Conservation (phyloP, 2,329 filamentous ascomycete species). For the Colletotrichum orchidophilum region DNA sequence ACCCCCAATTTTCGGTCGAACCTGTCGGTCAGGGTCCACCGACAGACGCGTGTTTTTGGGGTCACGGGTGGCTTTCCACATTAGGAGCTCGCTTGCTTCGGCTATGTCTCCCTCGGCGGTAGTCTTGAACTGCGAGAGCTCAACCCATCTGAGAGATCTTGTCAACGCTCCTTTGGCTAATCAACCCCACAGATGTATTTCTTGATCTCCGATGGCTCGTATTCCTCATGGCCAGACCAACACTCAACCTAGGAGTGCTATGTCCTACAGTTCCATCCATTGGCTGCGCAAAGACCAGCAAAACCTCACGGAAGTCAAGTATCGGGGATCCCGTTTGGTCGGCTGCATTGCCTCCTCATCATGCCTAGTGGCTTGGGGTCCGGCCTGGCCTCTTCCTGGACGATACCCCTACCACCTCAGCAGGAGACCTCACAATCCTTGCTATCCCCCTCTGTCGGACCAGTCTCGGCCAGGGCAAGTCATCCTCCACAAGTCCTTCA, state of each 20-base stretch:
- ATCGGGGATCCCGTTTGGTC: not conserved
- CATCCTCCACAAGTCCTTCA: constrained; percentile 10
- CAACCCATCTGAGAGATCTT: not conserved
- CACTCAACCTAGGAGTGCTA: too few species aligned
- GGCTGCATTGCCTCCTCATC: constrained; percentile 9
- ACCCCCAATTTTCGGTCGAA: not conserved
- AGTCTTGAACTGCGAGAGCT: not conserved
- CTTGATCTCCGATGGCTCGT: not conserved
- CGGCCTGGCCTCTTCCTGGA: constrained; percentile 6
- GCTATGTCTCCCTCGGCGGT: not conserved
- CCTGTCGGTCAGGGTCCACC: not conserved
- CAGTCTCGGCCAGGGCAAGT: constrained; percentile 15
- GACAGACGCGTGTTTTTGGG: not conserved
- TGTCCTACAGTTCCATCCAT: not conserved
- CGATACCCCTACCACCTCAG: constrained; percentile 16
- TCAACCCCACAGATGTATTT: not conserved
- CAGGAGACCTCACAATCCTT: constrained; percentile 21
- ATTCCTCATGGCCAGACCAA: not conserved
- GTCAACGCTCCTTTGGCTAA: not conserved
- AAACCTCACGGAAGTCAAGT: not conserved
- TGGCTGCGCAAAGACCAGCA: not conserved
- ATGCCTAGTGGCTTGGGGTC: constrained; percentile 14
- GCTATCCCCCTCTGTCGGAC: constrained; percentile 9
- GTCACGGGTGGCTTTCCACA: not conserved
- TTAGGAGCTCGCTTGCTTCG: not conserved